Conservation (phyloP, 768 basidiomycete species). For the Gloeophyllum trabeum region DNA sequence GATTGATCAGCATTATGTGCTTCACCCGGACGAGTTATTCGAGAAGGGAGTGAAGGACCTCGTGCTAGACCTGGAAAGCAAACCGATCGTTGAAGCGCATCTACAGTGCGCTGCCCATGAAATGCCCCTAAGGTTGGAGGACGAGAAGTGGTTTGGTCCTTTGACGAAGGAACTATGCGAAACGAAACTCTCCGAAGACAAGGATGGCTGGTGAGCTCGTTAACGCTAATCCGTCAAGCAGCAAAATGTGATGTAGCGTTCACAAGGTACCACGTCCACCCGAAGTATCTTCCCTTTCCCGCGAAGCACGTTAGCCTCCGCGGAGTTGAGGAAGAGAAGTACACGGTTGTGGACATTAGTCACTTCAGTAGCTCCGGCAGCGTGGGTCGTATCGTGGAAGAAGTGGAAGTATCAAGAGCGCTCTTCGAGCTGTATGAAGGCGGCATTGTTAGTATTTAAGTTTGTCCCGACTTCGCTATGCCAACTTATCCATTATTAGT, state of each 20-base stretch:
- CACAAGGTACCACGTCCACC: slow-evolving; percentile 80
- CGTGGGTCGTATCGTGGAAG: slow-evolving; percentile 49
- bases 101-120: slow-evolving; percentile 83
- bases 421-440: slow-evolving; percentile 88
- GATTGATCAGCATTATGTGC: slow-evolving; percentile 65
- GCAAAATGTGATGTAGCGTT: too few species aligned
- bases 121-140: slow-evolving; percentile 64
- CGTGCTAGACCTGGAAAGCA: slow-evolving; percentile 61
- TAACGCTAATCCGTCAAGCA: neutral
- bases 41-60: slow-evolving; percentile 50
- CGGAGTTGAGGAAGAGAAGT: slow-evolving; percentile 68
- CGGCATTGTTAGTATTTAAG: slow-evolving; percentile 36
- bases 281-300: slow-evolving; percentile 71
- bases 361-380: slow-evolving; percentile 24
- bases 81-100: slow-evolving; percentile 71
- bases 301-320: slow-evolving; percentile 64
- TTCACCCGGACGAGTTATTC: slow-evolving; percentile 62
- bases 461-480: slow-evolving; percentile 1
- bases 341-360: slow-evolving; percentile 59
- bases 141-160: slow-evolving; percentile 65
- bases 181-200: slow-evolving; percentile 45
- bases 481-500: slow-evolving; percentile 30
- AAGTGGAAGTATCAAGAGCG: slow-evolving; percentile 73
- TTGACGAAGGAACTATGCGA: slow-evolving; percentile 48
- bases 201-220: slow-evolving; percentile 81